Base-by-base conservation (phyloP, 1,284 basidiomycete genomes). In the Schizophyllum commune region DNA sequence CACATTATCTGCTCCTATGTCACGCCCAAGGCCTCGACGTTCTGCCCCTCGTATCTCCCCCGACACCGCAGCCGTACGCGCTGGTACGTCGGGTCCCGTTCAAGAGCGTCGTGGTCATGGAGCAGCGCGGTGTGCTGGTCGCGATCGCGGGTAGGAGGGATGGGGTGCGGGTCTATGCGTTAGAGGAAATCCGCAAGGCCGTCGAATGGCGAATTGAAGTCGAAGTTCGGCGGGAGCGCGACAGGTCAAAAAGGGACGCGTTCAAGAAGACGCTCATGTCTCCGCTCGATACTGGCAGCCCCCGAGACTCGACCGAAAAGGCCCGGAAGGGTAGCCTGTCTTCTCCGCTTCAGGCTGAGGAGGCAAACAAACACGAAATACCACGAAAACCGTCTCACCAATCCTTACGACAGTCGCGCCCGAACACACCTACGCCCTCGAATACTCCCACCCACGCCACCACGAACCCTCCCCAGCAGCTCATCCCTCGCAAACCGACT, bases 101-200 rank as follows among this genome's bases (percentile, higher is more conserved):
- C 74, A 92, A 91, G 70, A 85, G 82, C 62, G 85, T 92, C n/a
- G 88, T 92, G 0, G 85, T 92, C 17, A 92, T 92, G 90, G 91
- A 92, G 67, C 89, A 92, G 67, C 84, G 91, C 34, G 90, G 89
- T 8, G 90, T 92, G 1, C 75, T 92, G 20, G 90, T 92, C 13
- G 90, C 91, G 17, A 91, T 92, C 64, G 91, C 91, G 13, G 90
- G 90, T 15, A 77, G 90, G 63, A 77, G 90, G 66, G 89, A 92
- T 65, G 90, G 91, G 2, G 90, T 92, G 52, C 81, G 90, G 52
- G 91, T 92, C 22, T 92, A 92, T 71, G 90, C 91, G 13, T 75
- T 92, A 19, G 90, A 92, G 63, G 90, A 92, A 68, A 82, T 92
- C 20, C 88, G 85, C 71, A 88, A 86, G 68, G 88, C 86, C 5